Conservation (phyloP, 768 basidiomycete genomes). For the Russula griseocarnosa region DNA sequence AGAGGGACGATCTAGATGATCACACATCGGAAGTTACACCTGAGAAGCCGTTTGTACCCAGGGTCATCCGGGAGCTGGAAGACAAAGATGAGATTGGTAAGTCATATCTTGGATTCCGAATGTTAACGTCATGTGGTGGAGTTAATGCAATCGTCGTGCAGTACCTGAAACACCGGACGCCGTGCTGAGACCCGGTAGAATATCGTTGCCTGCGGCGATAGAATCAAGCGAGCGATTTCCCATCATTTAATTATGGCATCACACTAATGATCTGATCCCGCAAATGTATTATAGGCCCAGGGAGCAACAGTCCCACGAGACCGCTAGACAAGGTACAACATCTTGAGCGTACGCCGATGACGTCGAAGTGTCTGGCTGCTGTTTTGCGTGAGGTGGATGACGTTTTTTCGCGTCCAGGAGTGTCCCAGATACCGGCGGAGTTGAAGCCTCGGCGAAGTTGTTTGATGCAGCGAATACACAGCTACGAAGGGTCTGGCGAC, state of each 20-base stretch:
- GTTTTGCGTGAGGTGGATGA: conserved; percentile 11
- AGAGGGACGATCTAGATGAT: not conserved
- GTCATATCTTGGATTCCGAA: not conserved
- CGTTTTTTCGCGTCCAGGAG: not conserved
- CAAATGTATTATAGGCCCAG: not conserved
- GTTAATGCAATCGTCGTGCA: not conserved
- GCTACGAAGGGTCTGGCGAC: not conserved
- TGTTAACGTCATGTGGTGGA: too few species aligned
- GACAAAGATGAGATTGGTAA: conserved; percentile 22
- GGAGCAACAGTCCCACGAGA: conserved; percentile 1
- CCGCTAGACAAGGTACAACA: not conserved
- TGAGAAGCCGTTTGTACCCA: conserved; percentile 13
- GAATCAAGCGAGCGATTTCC: not conserved
- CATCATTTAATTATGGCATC: not conserved
- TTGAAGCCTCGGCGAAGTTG: conserved; percentile 3
- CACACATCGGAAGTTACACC: conserved; percentile 2
- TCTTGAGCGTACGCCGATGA: not conserved
- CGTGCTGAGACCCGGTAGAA: not conserved
- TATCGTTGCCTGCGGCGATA: not conserved
- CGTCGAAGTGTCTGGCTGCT: not conserved
- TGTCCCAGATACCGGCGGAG: conserved; percentile 7
- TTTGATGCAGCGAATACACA: not conserved
- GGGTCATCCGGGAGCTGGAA: not conserved
- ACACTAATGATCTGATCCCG: not conserved
- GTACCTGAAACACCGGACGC: conserved; percentile 23